phyloP scores from a whole-genome alignment of 1,284 basidiomycete genomes.

The Boletellus sp. region DNA sequence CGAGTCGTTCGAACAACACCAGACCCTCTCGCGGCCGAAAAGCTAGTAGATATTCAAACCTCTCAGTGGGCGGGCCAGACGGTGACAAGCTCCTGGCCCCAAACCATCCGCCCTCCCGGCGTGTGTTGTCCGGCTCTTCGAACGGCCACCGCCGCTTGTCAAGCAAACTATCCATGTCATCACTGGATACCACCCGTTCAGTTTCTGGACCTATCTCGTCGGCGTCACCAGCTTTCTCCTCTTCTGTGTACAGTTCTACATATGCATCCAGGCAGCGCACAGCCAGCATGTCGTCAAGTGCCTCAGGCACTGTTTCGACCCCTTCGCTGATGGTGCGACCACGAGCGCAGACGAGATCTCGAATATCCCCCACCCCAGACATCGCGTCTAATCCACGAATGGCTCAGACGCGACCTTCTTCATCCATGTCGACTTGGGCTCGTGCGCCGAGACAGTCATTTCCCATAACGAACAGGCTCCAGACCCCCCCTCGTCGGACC shows the following conservation, averaged over 20 bases:
- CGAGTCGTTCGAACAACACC: slow-evolving; percentile 23
- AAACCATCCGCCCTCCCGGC: slow-evolving; percentile 40
- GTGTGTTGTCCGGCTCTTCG: slow-evolving; percentile 47
- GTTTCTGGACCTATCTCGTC: slow-evolving; percentile 35
- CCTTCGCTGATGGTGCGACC: slow-evolving; percentile 38
- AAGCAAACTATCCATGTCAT: slow-evolving; percentile 29
- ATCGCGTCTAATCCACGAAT: slow-evolving; percentile 43
- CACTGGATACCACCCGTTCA: slow-evolving; percentile 28
- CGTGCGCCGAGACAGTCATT: slow-evolving; percentile 63
- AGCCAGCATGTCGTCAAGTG: slow-evolving; percentile 50
- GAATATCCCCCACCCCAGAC: slow-evolving; percentile 55
- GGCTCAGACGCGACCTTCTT: slow-evolving; percentile 40
- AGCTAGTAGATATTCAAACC: slow-evolving; percentile 43
- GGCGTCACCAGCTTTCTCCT: slow-evolving; percentile 28
- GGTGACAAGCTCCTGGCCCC: slow-evolving; percentile 49
- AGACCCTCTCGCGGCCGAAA: slow-evolving; percentile 35
- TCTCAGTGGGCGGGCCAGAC: slow-evolving; percentile 43
- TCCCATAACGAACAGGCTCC: slow-evolving; percentile 38
- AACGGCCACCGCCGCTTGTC: slow-evolving; percentile 37
- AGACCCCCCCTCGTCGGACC: slow-evolving; percentile 44
- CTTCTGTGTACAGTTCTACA: slow-evolving; percentile 56
- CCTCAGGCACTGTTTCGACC: slow-evolving; percentile 35
- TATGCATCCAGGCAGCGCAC: slow-evolving; percentile 80
- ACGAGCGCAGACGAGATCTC: slow-evolving; percentile 43
- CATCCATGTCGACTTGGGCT: slow-evolving; percentile 59